Evolutionary conservation across 768 basidiomycete species (phyloP), one percentile per base, ranked within the genome.

Genomic region (Phlebiopsis gigantea): DNA sequence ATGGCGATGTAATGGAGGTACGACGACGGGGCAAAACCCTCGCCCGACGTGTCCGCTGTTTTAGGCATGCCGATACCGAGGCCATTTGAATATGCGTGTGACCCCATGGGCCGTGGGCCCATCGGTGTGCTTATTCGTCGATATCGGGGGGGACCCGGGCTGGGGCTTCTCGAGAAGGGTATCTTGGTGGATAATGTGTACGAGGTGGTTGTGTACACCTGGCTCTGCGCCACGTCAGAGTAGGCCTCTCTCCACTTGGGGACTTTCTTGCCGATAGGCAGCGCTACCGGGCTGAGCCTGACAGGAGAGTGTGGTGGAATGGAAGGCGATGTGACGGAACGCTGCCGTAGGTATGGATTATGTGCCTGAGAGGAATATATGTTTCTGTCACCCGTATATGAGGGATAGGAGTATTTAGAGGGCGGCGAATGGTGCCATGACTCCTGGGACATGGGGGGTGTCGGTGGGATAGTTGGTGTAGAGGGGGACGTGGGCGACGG

Each of bases 201-300:
- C 28, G 47, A 30, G 17, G 47, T 29, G 28, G 26, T 26, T n/a
- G 15, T 4, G 47, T 21, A 29, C 15, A 14, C 28, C 2, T 30
- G 26, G 47, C 29, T 48, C n/a, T 19, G 47, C 25, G 28, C 26
- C 10, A 26, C 26, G 26, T 48, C 47, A 25, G 28, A n/a, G 26
- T 48, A 29, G 10, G n/a, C n/a, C 19, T 31, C 45, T 41, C 57
- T 21, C 41, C 47, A 41, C 53, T 41, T 55, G 10, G 46, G 53
- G 30, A 41, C 21, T 21, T 55, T 59, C 30, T 55, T 44, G 46
- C 58, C 58, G 42, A 59, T 59, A n/a, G 58, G 58, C 22, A 59
- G 43, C 14, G 41, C 41, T 4, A 55, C 47, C 17, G 46, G 31
- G 39, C 24, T 51, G 26, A 41, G 39, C 19, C 47, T 42, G 22